A percentile compares a stretch with the other conserved stretches of the same genome.
phyloP scores from a whole-genome alignment of 495 filamentous ascomycete genomes.

The Sabuloglossum arenarium region DNA sequence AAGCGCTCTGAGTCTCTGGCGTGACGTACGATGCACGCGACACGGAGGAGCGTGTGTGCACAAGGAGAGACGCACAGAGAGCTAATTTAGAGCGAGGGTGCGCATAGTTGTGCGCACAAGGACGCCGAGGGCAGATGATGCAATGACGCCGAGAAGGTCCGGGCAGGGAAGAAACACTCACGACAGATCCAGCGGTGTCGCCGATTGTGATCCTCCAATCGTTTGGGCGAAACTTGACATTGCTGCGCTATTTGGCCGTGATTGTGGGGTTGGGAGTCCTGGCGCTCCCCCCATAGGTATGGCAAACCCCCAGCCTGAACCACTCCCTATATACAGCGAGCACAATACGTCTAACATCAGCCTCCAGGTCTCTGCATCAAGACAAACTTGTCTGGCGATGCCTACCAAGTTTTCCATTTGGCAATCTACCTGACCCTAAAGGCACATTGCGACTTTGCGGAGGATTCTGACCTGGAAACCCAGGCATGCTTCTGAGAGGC shows the following conservation, averaged over 20 bases:
- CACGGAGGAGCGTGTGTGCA: not conserved
- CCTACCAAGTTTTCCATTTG: slow-evolving; percentile 51
- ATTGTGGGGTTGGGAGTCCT: slow-evolving; percentile 34
- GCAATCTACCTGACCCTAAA: slow-evolving; percentile 43
- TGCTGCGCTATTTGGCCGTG: slow-evolving; percentile 34
- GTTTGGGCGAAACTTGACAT: slow-evolving; percentile 66
- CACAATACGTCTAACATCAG: slow-evolving; percentile 5
- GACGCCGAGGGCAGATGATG: not conserved
- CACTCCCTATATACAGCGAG: slow-evolving; percentile 29
- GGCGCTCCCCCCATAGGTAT: slow-evolving; percentile 49
- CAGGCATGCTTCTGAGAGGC: slow-evolving; percentile 47
- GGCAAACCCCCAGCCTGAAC: slow-evolving; percentile 51
- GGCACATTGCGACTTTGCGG: slow-evolving; percentile 36
- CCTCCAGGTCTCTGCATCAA: slow-evolving; percentile 3
- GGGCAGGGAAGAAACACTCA: slow-evolving; percentile 24
- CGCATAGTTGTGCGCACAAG: not conserved
- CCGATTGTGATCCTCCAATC: slow-evolving; percentile 53
- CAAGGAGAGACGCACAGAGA: not conserved
- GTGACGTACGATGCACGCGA: not conserved
- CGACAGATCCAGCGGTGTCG: slow-evolving; percentile 59
- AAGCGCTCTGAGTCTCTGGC: not conserved
- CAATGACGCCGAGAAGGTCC: not conserved
- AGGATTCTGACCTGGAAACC: slow-evolving; percentile 45
- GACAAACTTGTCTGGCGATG: not conserved
- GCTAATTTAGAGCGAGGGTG: not conserved